Base-by-base conservation (phyloP, 352 stramenopile genomes). In the Phytopythium oedochilum region DNA sequence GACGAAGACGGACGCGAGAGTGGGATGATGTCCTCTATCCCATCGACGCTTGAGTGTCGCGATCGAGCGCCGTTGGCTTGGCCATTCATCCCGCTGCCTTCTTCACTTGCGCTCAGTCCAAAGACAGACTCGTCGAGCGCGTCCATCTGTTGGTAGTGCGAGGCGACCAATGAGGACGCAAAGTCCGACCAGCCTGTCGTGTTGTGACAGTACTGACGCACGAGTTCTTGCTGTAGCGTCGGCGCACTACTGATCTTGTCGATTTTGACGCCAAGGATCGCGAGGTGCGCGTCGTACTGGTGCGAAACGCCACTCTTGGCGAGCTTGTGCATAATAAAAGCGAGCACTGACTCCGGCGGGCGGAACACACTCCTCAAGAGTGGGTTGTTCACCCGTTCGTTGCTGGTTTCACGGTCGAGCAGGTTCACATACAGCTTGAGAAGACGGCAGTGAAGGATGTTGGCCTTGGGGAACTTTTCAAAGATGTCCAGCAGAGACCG, bases 221-320 rank as follows among this genome's bases (percentile, higher is more conserved):
- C 85, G 3, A 92, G 60, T 58, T 92, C 80, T 52, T 92, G 83
- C 28, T 89, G 77, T 2, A 92, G 67, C 3, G 71, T 78, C 9
- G 80, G 78, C 0, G 80, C 77, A 43, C 78, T 89, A 46, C 81
- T 89, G 47, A 89, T 87, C 56, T 88, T 88, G 52, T 86, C 76
- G 53, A 92, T 89, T 32, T 89, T 89, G 5, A 92, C 78, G 2
- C 78, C 81, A 36, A 92, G 68, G 35, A 92, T 88, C 17, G 81
- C 72, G 28, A 92, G 54, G 60, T 92, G 81, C 12, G 78, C 72
- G 32, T 89, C 81, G 43, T 88, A 92, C 12, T 71, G 68, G 40
- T 87, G 81, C 8, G 60, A 68, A 20, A 67, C 68, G 9, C 59
- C 56, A 32, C 71, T 89, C 12, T 70, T 56, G 50, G 85, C 51